Conservation (phyloP, 495 filamentous ascomycete species). For the Trypethelium eluteriae region DNA sequence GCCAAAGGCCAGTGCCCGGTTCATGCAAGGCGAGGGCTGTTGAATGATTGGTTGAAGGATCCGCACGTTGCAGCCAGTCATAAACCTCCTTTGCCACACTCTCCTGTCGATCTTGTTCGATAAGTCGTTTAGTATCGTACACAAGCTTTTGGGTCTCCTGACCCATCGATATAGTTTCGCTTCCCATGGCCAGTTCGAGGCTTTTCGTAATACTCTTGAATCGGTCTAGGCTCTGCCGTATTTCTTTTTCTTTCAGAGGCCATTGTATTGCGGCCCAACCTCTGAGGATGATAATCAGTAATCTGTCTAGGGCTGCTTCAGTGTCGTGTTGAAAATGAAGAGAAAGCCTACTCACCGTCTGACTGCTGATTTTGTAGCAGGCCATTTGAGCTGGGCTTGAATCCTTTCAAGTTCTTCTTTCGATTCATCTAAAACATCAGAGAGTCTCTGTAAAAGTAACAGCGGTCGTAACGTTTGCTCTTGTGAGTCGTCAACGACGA, state of each 20-base stretch:
- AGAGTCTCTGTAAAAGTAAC: not conserved
- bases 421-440: not conserved
- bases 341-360: not conserved
- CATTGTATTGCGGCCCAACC: not conserved
- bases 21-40: not conserved
- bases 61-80: not conserved
- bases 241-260: slow-evolving; percentile 6
- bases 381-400: not conserved
- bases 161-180: not conserved
- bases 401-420: not conserved
- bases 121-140: not conserved
- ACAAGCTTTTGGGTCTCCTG: not conserved
- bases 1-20: slow-evolving; percentile 2
- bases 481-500: not conserved
- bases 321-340: not conserved
- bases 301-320: not conserved
- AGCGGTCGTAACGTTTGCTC: not conserved
- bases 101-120: not conserved
- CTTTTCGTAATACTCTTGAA: not conserved
- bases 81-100: not conserved
- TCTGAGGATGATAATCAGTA: not conserved
- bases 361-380: slow-evolving; percentile 2
- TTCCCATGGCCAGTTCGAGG: not conserved
- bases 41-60: not conserved
- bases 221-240: not conserved